phyloP scores from a whole-genome alignment of 805 yeast species.

The Wickerhamomyces bovis region DNA sequence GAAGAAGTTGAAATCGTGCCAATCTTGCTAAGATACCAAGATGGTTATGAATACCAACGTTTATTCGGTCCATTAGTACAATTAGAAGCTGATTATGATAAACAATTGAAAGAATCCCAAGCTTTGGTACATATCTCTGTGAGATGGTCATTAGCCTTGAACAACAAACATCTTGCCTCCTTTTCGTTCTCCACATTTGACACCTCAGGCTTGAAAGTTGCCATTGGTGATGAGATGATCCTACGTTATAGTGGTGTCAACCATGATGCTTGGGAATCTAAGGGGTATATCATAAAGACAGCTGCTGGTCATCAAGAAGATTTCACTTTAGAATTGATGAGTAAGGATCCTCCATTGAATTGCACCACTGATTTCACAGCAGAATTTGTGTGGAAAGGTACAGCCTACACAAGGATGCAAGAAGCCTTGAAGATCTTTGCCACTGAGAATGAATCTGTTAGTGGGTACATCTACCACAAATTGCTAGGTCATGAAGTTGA shows the following conservation, averaged over 20 bases:
- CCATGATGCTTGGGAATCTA: conserved; percentile 63
- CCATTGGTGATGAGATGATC: conserved; percentile 80
- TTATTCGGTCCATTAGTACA: conserved; percentile 80
- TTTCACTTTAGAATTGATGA: conserved; percentile 62
- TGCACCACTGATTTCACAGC: conserved; percentile 66
- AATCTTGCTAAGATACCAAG: conserved; percentile 67
- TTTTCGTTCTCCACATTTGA: conserved; percentile 68
- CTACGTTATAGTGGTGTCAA: conserved; percentile 55
- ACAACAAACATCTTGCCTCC: conserved; percentile 60
- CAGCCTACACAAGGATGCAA: conserved; percentile 80
- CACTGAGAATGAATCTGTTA: conserved; percentile 56
- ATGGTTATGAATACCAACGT: conserved; percentile 80
- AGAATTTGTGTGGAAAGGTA: conserved; percentile 86
- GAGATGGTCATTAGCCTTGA: conserved; percentile 65
- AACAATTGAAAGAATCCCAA: conserved; percentile 66
- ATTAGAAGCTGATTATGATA: conserved; percentile 77
- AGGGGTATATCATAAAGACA: conserved; percentile 64
- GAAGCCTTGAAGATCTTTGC: conserved; percentile 70
- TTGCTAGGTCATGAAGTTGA: conserved; percentile 75
- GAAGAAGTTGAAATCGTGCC: conserved; percentile 62
- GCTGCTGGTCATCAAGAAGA: conserved; percentile 65
- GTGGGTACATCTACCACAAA: conserved; percentile 69
- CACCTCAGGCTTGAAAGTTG: conserved; percentile 55
- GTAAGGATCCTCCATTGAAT: conserved; percentile 51
- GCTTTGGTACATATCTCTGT: conserved; percentile 68